Conservation (phyloP, 345 rosid genomes). For the Sapria himalayana region DNA sequence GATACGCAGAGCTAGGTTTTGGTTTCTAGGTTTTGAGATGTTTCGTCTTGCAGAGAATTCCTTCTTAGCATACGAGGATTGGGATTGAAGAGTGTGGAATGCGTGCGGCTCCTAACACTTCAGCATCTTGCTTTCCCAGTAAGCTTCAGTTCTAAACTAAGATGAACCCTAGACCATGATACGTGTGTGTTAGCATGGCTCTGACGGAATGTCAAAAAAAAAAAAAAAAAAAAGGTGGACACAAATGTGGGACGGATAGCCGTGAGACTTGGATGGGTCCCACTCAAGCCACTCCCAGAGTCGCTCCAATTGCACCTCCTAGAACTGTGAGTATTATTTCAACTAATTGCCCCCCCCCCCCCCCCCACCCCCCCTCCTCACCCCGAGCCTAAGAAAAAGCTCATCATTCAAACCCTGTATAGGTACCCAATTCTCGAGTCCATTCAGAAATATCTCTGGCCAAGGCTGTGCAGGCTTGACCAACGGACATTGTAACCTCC, state of each 20-base stretch:
- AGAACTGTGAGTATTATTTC: conserved; percentile 47
- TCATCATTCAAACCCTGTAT: conserved; percentile 11
- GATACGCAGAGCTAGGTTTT: too few relatives aligned
- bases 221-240: conserved; percentile 80
- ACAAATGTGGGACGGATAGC: conserved; percentile 95
- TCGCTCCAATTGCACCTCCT: conserved; percentile 78
- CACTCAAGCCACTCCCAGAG: conserved; percentile 80
- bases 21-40: too few relatives aligned
- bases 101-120: conserved; percentile 81
- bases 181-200: too few relatives aligned
- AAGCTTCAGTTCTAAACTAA: conserved; percentile 15
- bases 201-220: too few relatives aligned
- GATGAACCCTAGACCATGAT: background rate
- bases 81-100: conserved; percentile 91
- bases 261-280: conserved; percentile 95
- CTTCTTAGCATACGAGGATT: conserved; percentile 64
- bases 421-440: conserved; percentile 87
- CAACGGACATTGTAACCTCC: conserved; percentile 58
- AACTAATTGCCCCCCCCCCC: conserved; percentile 4
- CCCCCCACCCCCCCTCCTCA: too few relatives aligned
- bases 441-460: conserved; percentile 86
- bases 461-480: conserved; percentile 85
- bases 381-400: too few relatives aligned
- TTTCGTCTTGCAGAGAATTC: conserved; percentile 43
- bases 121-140: conserved; percentile 91